Evolutionary conservation across 2,329 filamentous ascomycete genomes (phyloP).

Genomic region (Nigrospora sphaerica): DNA sequence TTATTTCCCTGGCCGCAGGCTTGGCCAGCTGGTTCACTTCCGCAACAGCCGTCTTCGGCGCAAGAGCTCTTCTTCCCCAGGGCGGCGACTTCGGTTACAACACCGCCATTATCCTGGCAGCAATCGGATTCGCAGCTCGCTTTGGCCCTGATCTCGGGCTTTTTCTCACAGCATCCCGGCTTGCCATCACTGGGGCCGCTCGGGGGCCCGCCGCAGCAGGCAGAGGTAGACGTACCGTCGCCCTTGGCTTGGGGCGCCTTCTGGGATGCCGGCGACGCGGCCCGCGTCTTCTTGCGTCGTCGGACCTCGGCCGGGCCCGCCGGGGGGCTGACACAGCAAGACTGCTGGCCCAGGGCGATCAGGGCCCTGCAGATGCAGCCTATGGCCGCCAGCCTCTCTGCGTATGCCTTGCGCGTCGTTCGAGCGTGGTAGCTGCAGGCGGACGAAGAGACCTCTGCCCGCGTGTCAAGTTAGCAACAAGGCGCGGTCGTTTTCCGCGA

Average conservation of each 20-base stretch:
- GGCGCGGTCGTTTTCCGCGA: slow-evolving; percentile 9
- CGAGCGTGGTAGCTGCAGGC: slow-evolving; percentile 29
- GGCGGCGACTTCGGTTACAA: background rate
- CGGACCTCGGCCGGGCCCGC: no score
- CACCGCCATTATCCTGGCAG: no score
- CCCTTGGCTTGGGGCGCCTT: no score
- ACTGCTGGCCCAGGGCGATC: slow-evolving; percentile 41
- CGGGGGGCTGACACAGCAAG: slow-evolving; percentile 15
- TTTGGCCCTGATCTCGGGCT: no score
- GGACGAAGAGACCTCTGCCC: background rate
- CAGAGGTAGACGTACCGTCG: no score
- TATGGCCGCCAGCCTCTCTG: slow-evolving; percentile 34
- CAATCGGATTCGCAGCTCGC: no score
- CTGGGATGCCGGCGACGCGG: no score
- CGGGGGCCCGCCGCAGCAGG: no score
- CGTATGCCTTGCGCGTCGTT: slow-evolving; percentile 30
- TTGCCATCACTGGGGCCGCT: no score
- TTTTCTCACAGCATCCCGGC: no score
- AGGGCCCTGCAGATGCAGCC: slow-evolving; percentile 48
- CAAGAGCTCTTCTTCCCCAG: slow-evolving; percentile 4
- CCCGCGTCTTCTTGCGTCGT: no score
- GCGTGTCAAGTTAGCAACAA: background rate
- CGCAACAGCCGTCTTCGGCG: background rate
- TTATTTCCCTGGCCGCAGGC: background rate
- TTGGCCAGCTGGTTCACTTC: slow-evolving; percentile 2